Evolutionary conservation across 148 eudicot genomes (phyloP).

Genomic region (Linanthus parryae): DNA sequence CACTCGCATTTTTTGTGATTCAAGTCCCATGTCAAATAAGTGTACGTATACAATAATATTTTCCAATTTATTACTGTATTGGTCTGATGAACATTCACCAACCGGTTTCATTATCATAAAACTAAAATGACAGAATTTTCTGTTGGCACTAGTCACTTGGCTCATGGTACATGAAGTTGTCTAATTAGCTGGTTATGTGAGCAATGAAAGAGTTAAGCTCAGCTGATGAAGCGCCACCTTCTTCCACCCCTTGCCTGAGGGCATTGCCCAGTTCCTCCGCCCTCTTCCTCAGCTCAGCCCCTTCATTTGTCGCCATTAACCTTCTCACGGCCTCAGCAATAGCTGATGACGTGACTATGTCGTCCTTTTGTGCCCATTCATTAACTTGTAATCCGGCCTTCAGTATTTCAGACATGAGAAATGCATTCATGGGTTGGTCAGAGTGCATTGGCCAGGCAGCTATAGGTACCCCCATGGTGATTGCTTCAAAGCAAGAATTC

Average conservation of each 20-base stretch:
- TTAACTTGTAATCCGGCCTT: background rate
- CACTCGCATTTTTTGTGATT: too few relatives aligned
- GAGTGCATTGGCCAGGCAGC: slow-evolving; percentile 12
- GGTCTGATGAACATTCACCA: too few relatives aligned
- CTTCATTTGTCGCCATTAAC: slow-evolving; percentile 11
- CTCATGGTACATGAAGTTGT: too few relatives aligned
- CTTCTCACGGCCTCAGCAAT: background rate
- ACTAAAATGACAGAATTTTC: too few relatives aligned
- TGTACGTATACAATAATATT: too few relatives aligned
- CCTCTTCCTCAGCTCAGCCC: slow-evolving; percentile 12
- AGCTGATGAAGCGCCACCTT: slow-evolving; percentile 14
- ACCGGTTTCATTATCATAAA: too few relatives aligned
- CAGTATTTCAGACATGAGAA: background rate
- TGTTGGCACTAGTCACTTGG: too few relatives aligned
- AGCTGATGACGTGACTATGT: background rate
- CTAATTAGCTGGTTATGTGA: slow-evolving; percentile 11
- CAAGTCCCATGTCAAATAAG: too few relatives aligned
- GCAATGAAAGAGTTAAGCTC: slow-evolving; percentile 16
- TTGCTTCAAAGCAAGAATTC: slow-evolving; percentile 9
- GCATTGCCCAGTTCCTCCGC: slow-evolving; percentile 4
- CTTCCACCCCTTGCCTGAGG: background rate
- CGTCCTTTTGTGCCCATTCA: background rate
- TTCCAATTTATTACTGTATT: too few relatives aligned
- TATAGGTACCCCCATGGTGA: slow-evolving; percentile 5
- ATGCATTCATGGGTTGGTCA: slow-evolving; percentile 10